A percentile compares a stretch with the other conserved stretches of the same genome.
phyloP scores from a whole-genome alignment of 2,329 filamentous ascomycete species.

The Penicillium hesseltinei region DNA sequence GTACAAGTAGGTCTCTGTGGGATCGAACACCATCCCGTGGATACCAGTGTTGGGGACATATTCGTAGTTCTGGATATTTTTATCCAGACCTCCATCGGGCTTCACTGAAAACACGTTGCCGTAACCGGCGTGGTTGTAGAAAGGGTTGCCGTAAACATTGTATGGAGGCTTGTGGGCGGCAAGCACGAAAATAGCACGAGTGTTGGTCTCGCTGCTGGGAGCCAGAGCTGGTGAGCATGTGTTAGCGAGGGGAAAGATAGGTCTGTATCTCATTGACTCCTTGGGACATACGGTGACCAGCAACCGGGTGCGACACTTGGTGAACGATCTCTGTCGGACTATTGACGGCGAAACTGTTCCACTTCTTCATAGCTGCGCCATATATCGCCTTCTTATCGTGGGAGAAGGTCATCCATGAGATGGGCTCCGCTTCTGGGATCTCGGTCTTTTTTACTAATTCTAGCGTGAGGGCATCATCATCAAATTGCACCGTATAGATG shows the following conservation, averaged over 20 bases:
- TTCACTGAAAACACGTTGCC: constrained; percentile 64
- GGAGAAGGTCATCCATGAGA: constrained; percentile 93
- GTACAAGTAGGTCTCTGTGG: constrained; percentile 47
- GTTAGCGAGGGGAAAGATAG: not conserved
- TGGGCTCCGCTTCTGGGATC: constrained; percentile 79
- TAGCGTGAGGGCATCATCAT: constrained; percentile 74
- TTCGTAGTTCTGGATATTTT: constrained; percentile 48
- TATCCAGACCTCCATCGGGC: constrained; percentile 40
- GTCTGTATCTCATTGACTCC: not conserved
- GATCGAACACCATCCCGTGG: constrained; percentile 51
- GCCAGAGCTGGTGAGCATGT: constrained; percentile 58
- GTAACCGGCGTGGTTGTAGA: constrained; percentile 80
- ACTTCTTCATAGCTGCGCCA: constrained; percentile 90
- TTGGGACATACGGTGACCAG: constrained; percentile 62
- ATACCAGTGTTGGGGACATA: constrained; percentile 47
- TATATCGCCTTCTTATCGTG: constrained; percentile 82
- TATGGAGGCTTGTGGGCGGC: constrained; percentile 75
- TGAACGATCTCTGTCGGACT: constrained; percentile 74
- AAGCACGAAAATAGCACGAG: constrained; percentile 83
- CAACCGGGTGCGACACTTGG: constrained; percentile 70
- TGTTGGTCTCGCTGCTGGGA: constrained; percentile 69
- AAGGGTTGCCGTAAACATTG: constrained; percentile 84
- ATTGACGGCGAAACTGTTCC: constrained; percentile 76
- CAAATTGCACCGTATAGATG: constrained; percentile 85
- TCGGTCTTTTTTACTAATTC: constrained; percentile 75